Percentiles rank a stretch among this genome's conserved stretches.
Conservation (phyloP, 768 basidiomycete species). For the Auriscalpium microsporum region DNA sequence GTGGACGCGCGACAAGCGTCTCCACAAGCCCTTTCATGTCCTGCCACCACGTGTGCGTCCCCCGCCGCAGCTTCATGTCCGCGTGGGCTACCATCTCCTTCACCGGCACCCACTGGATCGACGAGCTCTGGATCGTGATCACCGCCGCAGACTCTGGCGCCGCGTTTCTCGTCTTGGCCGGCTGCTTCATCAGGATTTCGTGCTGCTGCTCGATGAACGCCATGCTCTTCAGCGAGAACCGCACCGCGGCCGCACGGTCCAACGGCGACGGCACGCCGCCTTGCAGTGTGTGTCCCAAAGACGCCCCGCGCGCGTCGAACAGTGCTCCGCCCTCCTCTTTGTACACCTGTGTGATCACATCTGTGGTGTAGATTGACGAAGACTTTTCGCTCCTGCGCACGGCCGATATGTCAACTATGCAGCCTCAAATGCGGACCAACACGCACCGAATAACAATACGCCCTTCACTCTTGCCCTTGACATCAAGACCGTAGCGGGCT, state of each 20-base stretch:
- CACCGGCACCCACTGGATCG: conserved; percentile 77
- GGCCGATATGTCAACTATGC: neutral
- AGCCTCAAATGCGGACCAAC: too few relatives aligned
- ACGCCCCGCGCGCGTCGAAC: conserved; percentile 94
- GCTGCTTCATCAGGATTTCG: conserved; percentile 40
- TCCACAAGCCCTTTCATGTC: conserved; percentile 63
- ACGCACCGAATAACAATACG: conserved; percentile 84
- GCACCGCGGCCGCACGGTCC: conserved; percentile 85
- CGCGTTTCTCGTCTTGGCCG: conserved; percentile 46
- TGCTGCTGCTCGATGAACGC: conserved; percentile 85
- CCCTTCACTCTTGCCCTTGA: conserved; percentile 85
- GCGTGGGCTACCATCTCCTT: conserved; percentile 78
- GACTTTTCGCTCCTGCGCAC: conserved; percentile 69
- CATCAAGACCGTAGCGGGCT: conserved; percentile 76
- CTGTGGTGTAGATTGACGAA: conserved; percentile 84
- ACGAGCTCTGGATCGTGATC: conserved; percentile 83
- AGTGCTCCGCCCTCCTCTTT: conserved; percentile 88
- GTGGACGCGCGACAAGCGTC: conserved; percentile 56
- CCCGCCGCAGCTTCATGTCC: conserved; percentile 85
- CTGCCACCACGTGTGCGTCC: conserved; percentile 74
- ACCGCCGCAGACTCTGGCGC: conserved; percentile 68
- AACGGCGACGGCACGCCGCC: conserved; percentile 93
- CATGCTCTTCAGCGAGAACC: conserved; percentile 90
- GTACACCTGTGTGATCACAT: conserved; percentile 87
- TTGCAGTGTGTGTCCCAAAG: conserved; percentile 93